A percentile compares a stretch with the other conserved stretches of the same genome.
These are phyloP conservation scores for Schrenkiella parvula DNA, from an alignment of 345 rosid genomes.

Conservation along the genomic window DNA sequence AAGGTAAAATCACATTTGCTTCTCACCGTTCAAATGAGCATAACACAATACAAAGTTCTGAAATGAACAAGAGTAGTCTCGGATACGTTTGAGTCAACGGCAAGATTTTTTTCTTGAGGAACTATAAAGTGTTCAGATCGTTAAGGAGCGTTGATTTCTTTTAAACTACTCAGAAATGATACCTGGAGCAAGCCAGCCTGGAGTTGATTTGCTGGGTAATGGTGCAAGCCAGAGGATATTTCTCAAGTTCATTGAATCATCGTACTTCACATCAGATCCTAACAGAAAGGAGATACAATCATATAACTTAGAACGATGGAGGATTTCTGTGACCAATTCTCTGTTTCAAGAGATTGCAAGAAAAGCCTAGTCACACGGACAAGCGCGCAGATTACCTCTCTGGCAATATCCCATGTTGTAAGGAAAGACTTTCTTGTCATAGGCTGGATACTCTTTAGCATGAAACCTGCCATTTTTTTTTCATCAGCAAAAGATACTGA, in stretches of 20 bases:
- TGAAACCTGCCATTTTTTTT: conserved; percentile 57
- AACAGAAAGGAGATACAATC: conserved; percentile 13
- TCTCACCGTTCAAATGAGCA: not conserved
- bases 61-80: not conserved
- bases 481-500: conserved; percentile 8
- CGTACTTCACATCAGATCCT: conserved; percentile 65
- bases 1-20: not conserved
- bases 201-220: conserved; percentile 51
- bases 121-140: not conserved
- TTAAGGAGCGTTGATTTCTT: not conserved
- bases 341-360: not conserved
- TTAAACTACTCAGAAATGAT: not conserved
- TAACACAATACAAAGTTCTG: not conserved
- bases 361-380: not conserved
- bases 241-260: conserved; percentile 77
- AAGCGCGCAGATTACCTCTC: conserved; percentile 41
- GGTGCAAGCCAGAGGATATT: conserved; percentile 97
- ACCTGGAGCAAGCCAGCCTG: conserved; percentile 80
- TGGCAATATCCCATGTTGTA: conserved; percentile 87
- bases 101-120: not conserved
- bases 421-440: conserved; percentile 61
- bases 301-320: not conserved
- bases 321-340: not conserved
- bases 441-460: conserved; percentile 89
- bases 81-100: conserved; percentile 4